Percentiles rank a stretch among this genome's conserved stretches.
phyloP scores from a whole-genome alignment of 331 rosid species.

The Quercus lobata region DNA sequence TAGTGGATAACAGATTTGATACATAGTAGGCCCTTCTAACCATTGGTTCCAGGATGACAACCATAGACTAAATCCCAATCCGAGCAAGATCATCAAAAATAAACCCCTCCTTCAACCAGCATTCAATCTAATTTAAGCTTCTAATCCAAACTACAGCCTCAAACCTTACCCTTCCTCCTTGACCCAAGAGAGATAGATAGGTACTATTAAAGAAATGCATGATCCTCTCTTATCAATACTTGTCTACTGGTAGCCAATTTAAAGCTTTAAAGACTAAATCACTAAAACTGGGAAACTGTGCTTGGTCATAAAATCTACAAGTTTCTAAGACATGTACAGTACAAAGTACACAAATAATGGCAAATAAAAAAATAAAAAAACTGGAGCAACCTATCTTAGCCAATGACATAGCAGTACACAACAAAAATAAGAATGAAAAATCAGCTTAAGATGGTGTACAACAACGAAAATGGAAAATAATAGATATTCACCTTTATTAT shows the following conservation, averaged over 20 bases:
- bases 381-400: slow-evolving; percentile 5
- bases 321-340: neutral
- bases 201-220: neutral
- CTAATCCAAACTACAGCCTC: slow-evolving; percentile 2
- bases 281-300: neutral
- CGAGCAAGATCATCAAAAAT: neutral
- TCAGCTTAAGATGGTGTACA: slow-evolving; percentile 3
- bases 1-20: neutral
- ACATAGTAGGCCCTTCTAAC: too few species aligned
- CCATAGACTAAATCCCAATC: too few species aligned
- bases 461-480: slow-evolving; percentile 3
- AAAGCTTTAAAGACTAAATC: neutral
- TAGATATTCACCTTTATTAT: slow-evolving; percentile 62
- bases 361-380: too few species aligned
- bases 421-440: neutral
- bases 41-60: too few species aligned
- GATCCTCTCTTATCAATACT: neutral
- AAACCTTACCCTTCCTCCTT: neutral
- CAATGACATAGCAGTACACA: slow-evolving; percentile 3
- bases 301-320: too few species aligned
- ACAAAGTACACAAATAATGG: neutral
- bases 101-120: neutral
- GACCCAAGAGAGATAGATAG: neutral
- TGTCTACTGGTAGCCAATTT: neutral
- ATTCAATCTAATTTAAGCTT: neutral